A percentile compares a stretch with the other conserved stretches of the same genome.
Evolutionary conservation across 1,139 yeast genomes (phyloP).

Genomic region (Geotrichum citri-aurantii): DNA sequence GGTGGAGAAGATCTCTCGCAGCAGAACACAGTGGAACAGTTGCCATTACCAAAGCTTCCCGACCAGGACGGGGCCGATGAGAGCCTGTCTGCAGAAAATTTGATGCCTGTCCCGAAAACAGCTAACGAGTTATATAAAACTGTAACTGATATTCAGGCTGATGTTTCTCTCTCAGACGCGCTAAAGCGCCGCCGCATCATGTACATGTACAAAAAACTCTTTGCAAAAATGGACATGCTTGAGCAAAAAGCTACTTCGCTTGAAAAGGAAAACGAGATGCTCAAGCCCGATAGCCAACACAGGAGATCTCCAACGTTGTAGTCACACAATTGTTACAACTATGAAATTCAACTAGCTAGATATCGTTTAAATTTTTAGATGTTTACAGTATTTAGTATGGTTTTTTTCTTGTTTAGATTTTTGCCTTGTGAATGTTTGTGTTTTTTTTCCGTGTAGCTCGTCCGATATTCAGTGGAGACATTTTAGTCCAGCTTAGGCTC

Average conservation of each 20-base stretch:
- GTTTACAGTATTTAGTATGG: too few species aligned
- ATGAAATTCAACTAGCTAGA: too few species aligned
- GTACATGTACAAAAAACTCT: neutral
- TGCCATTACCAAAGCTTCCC: neutral
- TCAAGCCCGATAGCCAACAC: neutral
- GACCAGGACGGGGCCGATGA: neutral
- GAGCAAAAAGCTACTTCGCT: neutral
- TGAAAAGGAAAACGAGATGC: neutral
- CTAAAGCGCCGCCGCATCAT: neutral
- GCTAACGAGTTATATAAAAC: neutral
- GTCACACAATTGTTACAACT: too few species aligned
- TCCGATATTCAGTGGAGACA: too few species aligned
- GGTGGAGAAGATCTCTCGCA: neutral
- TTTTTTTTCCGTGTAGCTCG: too few species aligned
- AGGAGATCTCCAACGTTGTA: neutral
- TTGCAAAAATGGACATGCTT: neutral
- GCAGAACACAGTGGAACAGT: neutral
- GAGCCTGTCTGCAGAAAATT: neutral
- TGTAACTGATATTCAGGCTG: neutral
- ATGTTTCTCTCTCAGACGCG: neutral
- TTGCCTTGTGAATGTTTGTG: too few species aligned
- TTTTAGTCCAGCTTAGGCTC: constrained; percentile 23
- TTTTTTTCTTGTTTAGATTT: too few species aligned
- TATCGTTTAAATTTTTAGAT: too few species aligned
- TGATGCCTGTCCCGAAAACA: neutral